These are phyloP conservation scores for Lactarius akahatsu DNA, from an alignment of 768 basidiomycete species.

Conservation along the genomic window DNA sequence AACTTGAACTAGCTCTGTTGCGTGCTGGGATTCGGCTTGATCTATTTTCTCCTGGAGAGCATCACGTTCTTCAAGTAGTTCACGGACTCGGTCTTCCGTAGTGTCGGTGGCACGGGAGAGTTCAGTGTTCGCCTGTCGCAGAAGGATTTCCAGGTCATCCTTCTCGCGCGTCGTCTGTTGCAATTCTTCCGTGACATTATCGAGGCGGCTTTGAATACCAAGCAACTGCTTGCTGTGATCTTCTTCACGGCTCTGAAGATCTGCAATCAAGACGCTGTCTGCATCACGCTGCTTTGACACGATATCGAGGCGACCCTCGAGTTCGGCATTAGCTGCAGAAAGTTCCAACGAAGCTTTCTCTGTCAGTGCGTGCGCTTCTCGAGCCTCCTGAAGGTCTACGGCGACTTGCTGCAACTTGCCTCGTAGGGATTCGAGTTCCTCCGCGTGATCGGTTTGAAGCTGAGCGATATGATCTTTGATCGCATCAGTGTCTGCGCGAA, in stretches of 20 bases:
- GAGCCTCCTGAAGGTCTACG: constrained; percentile 28
- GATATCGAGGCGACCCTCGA: constrained; percentile 21
- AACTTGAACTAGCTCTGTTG: constrained; percentile 25
- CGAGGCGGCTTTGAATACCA: constrained; percentile 21
- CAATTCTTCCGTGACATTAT: constrained; percentile 14
- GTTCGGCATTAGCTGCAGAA: constrained; percentile 19
- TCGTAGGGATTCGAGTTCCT: constrained; percentile 31
- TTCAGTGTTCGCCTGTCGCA: constrained; percentile 8
- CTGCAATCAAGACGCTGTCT: constrained; percentile 4
- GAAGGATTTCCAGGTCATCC: constrained; percentile 17
- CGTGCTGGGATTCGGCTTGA: constrained; percentile 32
- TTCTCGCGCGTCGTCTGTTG: constrained; percentile 13
- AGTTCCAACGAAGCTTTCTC: constrained; percentile 37
- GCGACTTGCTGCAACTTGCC: constrained; percentile 28
- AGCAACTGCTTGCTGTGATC: constrained; percentile 5
- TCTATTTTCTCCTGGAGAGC: constrained; percentile 34
- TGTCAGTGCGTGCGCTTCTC: constrained; percentile 28
- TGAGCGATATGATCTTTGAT: constrained; percentile 20
- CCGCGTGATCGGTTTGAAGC: constrained; percentile 20
- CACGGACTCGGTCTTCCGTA: constrained; percentile 16
- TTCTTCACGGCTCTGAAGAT: constrained; percentile 11
- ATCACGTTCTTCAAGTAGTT: constrained; percentile 32
- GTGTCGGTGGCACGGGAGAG: constrained; percentile 7
- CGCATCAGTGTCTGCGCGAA: constrained; percentile 9
- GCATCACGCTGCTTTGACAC: constrained; percentile 16